Conservation (phyloP, 345 rosid genomes). For the Combretum micranthum region DNA sequence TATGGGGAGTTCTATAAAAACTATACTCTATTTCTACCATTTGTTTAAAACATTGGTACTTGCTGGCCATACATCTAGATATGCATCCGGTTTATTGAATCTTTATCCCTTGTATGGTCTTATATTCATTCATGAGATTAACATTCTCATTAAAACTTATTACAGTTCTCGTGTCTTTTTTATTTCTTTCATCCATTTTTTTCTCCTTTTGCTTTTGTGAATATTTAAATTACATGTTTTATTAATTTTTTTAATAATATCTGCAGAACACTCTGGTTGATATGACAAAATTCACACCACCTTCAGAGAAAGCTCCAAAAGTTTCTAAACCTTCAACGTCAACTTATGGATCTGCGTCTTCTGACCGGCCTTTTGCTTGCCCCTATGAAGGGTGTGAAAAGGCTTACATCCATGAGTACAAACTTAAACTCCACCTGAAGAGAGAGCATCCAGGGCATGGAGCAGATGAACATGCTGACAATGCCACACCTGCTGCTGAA, state of each 20-base stretch:
- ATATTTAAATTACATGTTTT: not conserved
- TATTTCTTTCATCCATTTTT: not conserved
- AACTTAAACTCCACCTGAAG: slow-evolving; percentile 89
- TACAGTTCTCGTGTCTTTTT: not conserved
- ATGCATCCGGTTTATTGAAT: too few relatives aligned
- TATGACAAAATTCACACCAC: slow-evolving; percentile 51
- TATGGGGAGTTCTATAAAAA: too few relatives aligned
- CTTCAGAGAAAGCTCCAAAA: slow-evolving; percentile 61
- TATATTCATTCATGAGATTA: too few relatives aligned
- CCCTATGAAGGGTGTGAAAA: slow-evolving; percentile 90
- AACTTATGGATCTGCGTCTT: slow-evolving; percentile 54
- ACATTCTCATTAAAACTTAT: too few relatives aligned
- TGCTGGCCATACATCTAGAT: too few relatives aligned
- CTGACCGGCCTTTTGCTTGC: slow-evolving; percentile 84
- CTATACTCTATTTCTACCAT: too few relatives aligned
- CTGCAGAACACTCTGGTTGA: slow-evolving; percentile 50
- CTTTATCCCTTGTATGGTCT: too few relatives aligned
- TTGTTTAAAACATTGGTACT: too few relatives aligned
- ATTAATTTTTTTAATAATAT: not conserved
- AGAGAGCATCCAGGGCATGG: slow-evolving; percentile 89
- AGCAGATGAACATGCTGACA: slow-evolving; percentile 60
- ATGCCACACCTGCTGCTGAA: slow-evolving; percentile 37
- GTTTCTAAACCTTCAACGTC: slow-evolving; percentile 48
- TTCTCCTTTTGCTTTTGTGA: not conserved
- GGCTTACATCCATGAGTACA: slow-evolving; percentile 95